Conservation (phyloP, 108 stramenopile species). For the Nitzschia sp. region DNA sequence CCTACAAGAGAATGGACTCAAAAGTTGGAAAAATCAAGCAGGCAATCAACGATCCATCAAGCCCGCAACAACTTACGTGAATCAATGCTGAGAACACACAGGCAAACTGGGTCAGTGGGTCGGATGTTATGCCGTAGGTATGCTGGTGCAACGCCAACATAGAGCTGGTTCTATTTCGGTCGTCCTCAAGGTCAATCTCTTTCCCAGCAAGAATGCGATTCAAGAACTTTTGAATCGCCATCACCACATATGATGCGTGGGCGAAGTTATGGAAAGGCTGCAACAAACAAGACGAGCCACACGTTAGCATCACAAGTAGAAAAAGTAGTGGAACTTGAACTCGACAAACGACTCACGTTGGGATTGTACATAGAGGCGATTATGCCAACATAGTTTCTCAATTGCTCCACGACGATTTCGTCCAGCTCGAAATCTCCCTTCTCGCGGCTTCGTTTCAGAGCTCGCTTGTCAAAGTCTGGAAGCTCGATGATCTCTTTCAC, state of each 20-base stretch:
- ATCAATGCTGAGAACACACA: slow-evolving; percentile 46
- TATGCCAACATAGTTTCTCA: background rate
- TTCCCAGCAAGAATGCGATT: background rate
- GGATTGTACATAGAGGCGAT: slow-evolving; percentile 37
- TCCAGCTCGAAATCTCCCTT: background rate
- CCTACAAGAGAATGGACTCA: too few species aligned
- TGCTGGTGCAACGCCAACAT: too few species aligned
- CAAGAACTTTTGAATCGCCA: background rate
- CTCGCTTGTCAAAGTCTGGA: background rate
- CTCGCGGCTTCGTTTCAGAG: background rate
- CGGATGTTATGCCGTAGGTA: slow-evolving; percentile 34
- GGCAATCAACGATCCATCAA: too few species aligned
- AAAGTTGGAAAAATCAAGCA: too few species aligned
- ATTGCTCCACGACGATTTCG: background rate
- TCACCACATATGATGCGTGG: background rate
- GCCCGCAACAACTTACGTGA: too few species aligned
- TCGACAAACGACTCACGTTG: too few species aligned
- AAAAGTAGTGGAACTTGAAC: too few species aligned
- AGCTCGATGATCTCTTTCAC: too few species aligned
- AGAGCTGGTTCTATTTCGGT: too few species aligned
- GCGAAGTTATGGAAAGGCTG: slow-evolving; percentile 56
- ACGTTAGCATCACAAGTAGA: too few species aligned
- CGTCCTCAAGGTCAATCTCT: too few species aligned
- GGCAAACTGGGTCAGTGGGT: slow-evolving; percentile 46
- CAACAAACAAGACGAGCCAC: too few species aligned